A percentile compares a stretch with the other conserved stretches of the same genome.
Evolutionary conservation across 2,329 filamentous ascomycete species (phyloP).

Genomic region (Sphaerostilbella broomeana): DNA sequence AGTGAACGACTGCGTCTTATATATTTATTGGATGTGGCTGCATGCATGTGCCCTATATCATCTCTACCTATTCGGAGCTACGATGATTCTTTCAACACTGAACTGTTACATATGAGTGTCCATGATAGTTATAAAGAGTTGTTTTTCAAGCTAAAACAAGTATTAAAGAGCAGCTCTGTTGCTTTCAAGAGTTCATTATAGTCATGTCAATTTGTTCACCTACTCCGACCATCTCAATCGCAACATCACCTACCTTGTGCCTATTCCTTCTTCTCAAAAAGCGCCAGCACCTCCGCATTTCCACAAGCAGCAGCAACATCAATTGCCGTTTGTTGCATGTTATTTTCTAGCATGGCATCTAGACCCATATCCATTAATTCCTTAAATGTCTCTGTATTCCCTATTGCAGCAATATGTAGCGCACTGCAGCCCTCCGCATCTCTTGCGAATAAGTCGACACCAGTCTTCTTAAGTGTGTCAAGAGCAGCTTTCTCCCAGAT

Average conservation of each 20-base stretch:
- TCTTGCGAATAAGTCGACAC: slow-evolving; percentile 22
- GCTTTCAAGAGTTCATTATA: no score
- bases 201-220: neutral
- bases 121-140: no score
- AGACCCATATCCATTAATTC: slow-evolving; percentile 22
- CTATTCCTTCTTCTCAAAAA: slow-evolving; percentile 24
- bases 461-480: slow-evolving; percentile 17
- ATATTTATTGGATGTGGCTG: no score
- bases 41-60: no score
- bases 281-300: slow-evolving; percentile 20
- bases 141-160: no score
- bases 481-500: slow-evolving; percentile 20
- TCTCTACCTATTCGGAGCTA: no score
- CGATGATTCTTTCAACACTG: no score
- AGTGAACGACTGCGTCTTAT: no score
- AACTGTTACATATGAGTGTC: no score
- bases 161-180: no score
- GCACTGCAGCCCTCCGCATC: slow-evolving; percentile 22
- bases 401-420: slow-evolving; percentile 24
- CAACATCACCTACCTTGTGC: no score
- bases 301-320: slow-evolving; percentile 29
- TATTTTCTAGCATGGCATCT: slow-evolving; percentile 25
- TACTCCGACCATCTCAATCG: neutral
- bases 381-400: slow-evolving; percentile 18
- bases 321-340: slow-evolving; percentile 23